Evolutionary conservation across 768 basidiomycete species (phyloP).

Genomic region (Hypholoma fasciculare): DNA sequence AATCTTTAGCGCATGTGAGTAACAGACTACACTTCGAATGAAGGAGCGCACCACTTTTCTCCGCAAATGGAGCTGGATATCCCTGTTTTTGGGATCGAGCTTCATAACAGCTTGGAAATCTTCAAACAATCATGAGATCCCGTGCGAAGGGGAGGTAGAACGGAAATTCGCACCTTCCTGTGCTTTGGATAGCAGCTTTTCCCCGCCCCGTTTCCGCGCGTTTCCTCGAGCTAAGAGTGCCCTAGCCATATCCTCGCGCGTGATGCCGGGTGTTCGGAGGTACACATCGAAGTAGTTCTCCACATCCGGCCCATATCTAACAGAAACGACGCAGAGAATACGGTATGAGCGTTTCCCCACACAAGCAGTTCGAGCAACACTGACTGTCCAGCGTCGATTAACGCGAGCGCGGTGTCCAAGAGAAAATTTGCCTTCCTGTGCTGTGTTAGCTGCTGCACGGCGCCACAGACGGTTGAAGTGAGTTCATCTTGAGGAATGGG

Average conservation of each 20-base stretch:
- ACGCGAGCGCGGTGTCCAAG: conserved; percentile 46
- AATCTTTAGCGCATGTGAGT: conserved; percentile 35
- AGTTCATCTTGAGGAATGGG: conserved; percentile 45
- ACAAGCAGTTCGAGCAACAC: conserved; percentile 16
- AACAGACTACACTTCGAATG: not conserved
- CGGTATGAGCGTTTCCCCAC: conserved; percentile 2
- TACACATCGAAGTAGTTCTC: conserved; percentile 70
- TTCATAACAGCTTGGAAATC: conserved; percentile 62
- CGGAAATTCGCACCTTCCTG: conserved; percentile 48
- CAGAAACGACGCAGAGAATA: not conserved
- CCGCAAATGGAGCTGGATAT: conserved; percentile 50
- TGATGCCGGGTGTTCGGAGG: conserved; percentile 57
- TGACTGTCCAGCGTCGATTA: conserved; percentile 52
- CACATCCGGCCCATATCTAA: conserved; percentile 62
- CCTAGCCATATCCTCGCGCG: conserved; percentile 47
- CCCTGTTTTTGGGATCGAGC: conserved; percentile 59
- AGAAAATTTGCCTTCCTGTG: conserved; percentile 50
- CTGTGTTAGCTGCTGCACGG: conserved; percentile 44
- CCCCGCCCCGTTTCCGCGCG: conserved; percentile 56
- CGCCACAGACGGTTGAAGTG: conserved; percentile 48
- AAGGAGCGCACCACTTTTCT: conserved; percentile 42
- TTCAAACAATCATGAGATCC: conserved; percentile 18
- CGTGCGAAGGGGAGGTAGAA: not conserved
- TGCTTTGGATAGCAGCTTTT: conserved; percentile 55
- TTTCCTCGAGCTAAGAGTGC: conserved; percentile 61